Conservation (phyloP, 2,329 filamentous ascomycete genomes). For the Graphilbum ipis-grandicollis region DNA sequence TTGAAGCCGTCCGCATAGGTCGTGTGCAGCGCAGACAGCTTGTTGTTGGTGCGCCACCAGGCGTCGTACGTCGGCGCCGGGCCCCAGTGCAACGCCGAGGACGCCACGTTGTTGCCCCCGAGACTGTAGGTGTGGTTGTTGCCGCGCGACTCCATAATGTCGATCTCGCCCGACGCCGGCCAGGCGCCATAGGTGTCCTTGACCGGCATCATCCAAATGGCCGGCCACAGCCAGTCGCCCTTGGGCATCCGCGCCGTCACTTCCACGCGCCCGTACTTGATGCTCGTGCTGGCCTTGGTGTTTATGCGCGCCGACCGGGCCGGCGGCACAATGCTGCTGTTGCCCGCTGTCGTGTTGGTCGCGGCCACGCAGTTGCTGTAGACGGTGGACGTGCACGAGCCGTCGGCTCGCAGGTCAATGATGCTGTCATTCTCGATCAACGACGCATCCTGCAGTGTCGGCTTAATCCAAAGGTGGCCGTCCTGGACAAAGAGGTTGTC, state of each 20-base stretch:
- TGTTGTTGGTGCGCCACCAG: conserved; percentile 73
- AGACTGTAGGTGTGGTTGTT: conserved; percentile 64
- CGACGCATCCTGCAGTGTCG: conserved; percentile 54
- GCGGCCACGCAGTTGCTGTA: conserved; percentile 46
- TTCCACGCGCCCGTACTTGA: conserved; percentile 70
- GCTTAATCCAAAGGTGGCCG: conserved; percentile 55
- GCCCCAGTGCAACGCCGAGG: conserved; percentile 70
- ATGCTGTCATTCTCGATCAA: conserved; percentile 48
- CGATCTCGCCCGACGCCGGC: conserved; percentile 70
- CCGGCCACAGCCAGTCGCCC: conserved; percentile 81
- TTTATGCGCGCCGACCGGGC: conserved; percentile 64
- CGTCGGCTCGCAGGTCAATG: conserved; percentile 49
- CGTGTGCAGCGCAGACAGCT: conserved; percentile 56
- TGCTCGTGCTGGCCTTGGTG: conserved; percentile 50
- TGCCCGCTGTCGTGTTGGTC: conserved; percentile 55
- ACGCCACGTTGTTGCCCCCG: conserved; percentile 67
- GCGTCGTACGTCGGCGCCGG: conserved; percentile 54
- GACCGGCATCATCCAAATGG: conserved; percentile 79
- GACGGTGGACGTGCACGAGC: conserved; percentile 47
- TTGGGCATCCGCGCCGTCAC: conserved; percentile 58
- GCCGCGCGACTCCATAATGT: conserved; percentile 64
- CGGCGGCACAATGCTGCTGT: conserved; percentile 60
- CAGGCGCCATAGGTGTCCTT: conserved; percentile 56
- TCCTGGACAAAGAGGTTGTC: conserved; percentile 61
- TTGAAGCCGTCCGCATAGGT: conserved; percentile 55